Conservation (phyloP, 106 monocot genomes). For the Dioscorea zingiberensis region DNA sequence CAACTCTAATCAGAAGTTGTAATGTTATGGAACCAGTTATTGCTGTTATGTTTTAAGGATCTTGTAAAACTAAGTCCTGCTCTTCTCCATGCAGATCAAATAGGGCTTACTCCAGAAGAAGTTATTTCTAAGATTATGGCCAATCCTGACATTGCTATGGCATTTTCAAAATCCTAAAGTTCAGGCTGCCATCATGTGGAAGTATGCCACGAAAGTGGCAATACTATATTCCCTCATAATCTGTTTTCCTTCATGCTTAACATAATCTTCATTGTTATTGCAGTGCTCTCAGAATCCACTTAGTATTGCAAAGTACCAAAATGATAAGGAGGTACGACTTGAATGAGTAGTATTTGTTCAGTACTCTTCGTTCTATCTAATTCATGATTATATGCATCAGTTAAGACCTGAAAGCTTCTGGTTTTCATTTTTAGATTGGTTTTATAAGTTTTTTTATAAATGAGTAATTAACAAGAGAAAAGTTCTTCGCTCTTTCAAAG, state of each 20-base stretch:
- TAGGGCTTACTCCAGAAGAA: conserved; percentile 91
- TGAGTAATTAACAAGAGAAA: too few relatives aligned
- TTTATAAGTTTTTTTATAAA: too few relatives aligned
- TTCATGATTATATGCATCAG: too few relatives aligned
- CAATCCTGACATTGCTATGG: conserved; percentile 87
- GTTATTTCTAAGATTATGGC: conserved; percentile 97
- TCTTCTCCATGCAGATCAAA: conserved; percentile 59
- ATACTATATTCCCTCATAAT: conserved; percentile 7
- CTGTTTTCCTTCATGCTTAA: not conserved
- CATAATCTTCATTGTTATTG: conserved; percentile 11
- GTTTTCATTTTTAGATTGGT: too few relatives aligned
- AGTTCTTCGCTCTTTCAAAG: too few relatives aligned
- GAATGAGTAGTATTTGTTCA: not conserved
- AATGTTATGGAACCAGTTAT: too few relatives aligned
- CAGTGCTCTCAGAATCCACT: conserved; percentile 97
- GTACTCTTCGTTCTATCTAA: too few relatives aligned
- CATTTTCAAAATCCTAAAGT: conserved; percentile 99
- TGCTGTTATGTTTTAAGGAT: too few relatives aligned
- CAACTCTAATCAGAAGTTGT: too few relatives aligned
- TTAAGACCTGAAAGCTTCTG: too few relatives aligned
- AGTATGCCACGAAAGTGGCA: conserved; percentile 31
- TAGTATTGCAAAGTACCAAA: conserved; percentile 93
- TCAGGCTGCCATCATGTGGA: conserved; percentile 96
- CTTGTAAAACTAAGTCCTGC: conserved; percentile 1
- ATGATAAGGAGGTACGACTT: conserved; percentile 85